These are phyloP conservation scores for Alternaria brassicae DNA, from an alignment of 2,329 filamentous ascomycete species.

Conservation along the genomic window DNA sequence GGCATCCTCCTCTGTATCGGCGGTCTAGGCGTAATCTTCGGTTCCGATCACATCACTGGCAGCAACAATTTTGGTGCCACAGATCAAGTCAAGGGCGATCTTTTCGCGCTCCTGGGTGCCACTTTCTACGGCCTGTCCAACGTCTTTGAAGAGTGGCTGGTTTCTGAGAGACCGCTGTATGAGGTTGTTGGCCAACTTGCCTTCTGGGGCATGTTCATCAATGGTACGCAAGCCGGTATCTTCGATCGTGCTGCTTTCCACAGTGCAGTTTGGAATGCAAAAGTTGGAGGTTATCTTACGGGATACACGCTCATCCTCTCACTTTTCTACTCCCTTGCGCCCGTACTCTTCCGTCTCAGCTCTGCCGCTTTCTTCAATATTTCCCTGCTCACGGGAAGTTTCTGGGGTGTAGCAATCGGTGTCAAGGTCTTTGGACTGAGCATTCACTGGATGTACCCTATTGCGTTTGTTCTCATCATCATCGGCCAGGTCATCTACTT, in stretches of 20 bases:
- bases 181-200: conserved; percentile 93
- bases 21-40: conserved; percentile 86
- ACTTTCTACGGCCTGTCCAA: conserved; percentile 92
- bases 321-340: conserved; percentile 87
- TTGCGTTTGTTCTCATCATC: conserved; percentile 93
- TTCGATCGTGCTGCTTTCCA: conserved; percentile 82
- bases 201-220: conserved; percentile 88
- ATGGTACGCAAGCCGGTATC: conserved; percentile 87
- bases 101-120: conserved; percentile 88
- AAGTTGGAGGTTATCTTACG: conserved; percentile 78
- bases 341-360: conserved; percentile 86
- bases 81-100: conserved; percentile 86
- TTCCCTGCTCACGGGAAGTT: conserved; percentile 89
- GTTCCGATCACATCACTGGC: conserved; percentile 83
- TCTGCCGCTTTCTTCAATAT: conserved; percentile 97
- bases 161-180: conserved; percentile 84
- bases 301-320: conserved; percentile 86
- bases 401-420: conserved; percentile 96
- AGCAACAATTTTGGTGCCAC: conserved; percentile 70
- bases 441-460: conserved; percentile 91
- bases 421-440: conserved; percentile 80
- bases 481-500: conserved; percentile 88
- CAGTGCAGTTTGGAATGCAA: conserved; percentile 53
- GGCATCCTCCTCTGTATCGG: conserved; percentile 92
- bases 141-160: conserved; percentile 92